phyloP scores from a whole-genome alignment of 2,329 filamentous ascomycete genomes.

The Chaetothyriales sp. region DNA sequence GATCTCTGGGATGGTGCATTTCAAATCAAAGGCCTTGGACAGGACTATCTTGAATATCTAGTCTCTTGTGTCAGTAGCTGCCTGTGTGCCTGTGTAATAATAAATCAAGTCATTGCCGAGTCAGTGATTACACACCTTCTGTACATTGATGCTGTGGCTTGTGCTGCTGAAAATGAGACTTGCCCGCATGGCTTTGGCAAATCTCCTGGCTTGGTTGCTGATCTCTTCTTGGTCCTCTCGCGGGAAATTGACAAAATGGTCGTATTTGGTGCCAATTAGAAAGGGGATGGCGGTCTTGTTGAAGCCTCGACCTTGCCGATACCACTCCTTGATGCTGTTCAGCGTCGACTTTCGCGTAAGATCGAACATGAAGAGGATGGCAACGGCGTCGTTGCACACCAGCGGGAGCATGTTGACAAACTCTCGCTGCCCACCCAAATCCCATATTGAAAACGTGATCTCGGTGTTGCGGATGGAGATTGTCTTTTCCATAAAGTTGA shows the following conservation, averaged over 20 bases:
- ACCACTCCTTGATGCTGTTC: conserved; percentile 99
- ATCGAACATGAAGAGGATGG: conserved; percentile 99
- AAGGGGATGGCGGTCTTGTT: conserved; percentile 99
- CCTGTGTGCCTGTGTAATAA: too few species aligned
- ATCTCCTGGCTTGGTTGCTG: conserved; percentile 85
- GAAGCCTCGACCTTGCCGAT: conserved; percentile 89
- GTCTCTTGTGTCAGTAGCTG: conserved; percentile 10
- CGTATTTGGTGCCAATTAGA: conserved; percentile 92
- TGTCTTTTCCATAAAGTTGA: conserved; percentile 99
- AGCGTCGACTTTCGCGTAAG: conserved; percentile 93
- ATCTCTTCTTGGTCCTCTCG: conserved; percentile 97
- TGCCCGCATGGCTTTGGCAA: conserved; percentile 96
- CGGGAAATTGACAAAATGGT: conserved; percentile 98
- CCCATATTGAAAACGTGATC: conserved; percentile 99
- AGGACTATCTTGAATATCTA: conserved; percentile 99
- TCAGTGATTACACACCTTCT: conserved; percentile 53
- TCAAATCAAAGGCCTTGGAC: conserved; percentile 95
- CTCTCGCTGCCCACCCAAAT: conserved; percentile 90
- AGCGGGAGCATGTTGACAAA: conserved; percentile 99
- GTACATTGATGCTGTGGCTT: conserved; percentile 97
- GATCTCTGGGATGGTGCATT: conserved; percentile 98
- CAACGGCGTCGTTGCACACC: conserved; percentile 98
- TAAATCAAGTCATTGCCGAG: too few species aligned
- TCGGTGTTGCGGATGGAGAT: conserved; percentile 98
- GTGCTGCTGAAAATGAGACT: conserved; percentile 97